Evolutionary conservation across 176 grass and related monocot species (phyloP).

Genomic region (Saccharum officinarum): DNA sequence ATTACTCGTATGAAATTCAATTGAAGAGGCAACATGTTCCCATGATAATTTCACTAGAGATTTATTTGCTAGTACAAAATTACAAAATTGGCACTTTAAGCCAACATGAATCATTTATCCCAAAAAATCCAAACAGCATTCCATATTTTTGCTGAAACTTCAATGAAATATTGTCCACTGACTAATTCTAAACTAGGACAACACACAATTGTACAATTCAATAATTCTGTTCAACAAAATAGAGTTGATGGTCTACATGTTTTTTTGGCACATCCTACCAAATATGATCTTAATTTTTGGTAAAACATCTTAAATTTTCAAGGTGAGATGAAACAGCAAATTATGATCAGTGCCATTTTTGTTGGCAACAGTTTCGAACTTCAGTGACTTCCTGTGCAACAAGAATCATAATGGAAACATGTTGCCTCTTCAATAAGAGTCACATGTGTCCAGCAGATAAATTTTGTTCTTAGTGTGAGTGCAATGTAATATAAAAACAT

Average conservation of each 20-base stretch:
- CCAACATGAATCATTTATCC: neutral
- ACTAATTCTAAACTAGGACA: neutral
- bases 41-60: slow-evolving; percentile 6
- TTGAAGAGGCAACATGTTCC: slow-evolving; percentile 24
- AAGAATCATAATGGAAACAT: slow-evolving; percentile 4
- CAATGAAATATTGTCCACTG: slow-evolving; percentile 10
- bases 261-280: neutral
- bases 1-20: slow-evolving; percentile 17
- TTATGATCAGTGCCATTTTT: neutral
- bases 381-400: neutral
- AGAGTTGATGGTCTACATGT: slow-evolving; percentile 22
- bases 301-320: slow-evolving; percentile 16
- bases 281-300: slow-evolving; percentile 3
- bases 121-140: slow-evolving; percentile 11
- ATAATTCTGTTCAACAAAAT: neutral
- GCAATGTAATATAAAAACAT: slow-evolving; percentile 18
- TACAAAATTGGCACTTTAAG: slow-evolving; percentile 4
- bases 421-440: neutral
- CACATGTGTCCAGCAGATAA: neutral
- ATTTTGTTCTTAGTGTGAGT: slow-evolving; percentile 1
- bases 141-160: slow-evolving; percentile 2
- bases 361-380: slow-evolving; percentile 14
- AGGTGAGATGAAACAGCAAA: neutral
- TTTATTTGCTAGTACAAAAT: neutral
- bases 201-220: neutral